Conservation (phyloP, 768 basidiomycete species). For the Xerocomellus amylosporus region DNA sequence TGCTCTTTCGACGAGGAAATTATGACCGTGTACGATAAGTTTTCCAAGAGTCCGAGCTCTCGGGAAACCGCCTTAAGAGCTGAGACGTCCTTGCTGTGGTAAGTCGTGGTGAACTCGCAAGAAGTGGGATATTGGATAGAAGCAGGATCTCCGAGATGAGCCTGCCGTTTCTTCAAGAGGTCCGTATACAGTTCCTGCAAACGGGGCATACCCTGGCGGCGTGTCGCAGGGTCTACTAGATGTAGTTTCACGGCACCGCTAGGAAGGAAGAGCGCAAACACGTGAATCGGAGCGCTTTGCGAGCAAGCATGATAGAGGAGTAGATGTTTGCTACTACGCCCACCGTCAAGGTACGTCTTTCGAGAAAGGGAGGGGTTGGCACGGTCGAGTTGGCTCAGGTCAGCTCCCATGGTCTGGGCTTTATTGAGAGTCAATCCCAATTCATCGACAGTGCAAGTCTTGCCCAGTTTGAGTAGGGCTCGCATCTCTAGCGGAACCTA, state of each 20-base stretch:
- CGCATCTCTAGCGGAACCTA: constrained; percentile 84
- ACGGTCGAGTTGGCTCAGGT: constrained; percentile 76
- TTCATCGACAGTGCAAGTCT: constrained; percentile 69
- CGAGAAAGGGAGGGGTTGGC: constrained; percentile 55
- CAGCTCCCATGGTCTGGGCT: constrained; percentile 79
- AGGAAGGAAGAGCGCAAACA: constrained; percentile 86
- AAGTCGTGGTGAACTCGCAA: constrained; percentile 62
- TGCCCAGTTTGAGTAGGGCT: constrained; percentile 79
- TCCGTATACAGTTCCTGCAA: constrained; percentile 74
- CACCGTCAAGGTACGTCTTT: constrained; percentile 71
- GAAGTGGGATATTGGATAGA: constrained; percentile 64
- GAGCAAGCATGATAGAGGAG: constrained; percentile 88
- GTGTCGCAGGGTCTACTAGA: constrained; percentile 87
- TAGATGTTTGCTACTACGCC: constrained; percentile 68
- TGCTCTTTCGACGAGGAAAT: constrained; percentile 86
- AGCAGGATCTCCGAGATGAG: constrained; percentile 37
- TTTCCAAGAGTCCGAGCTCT: constrained; percentile 75
- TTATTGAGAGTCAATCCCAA: constrained; percentile 70
- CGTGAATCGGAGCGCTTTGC: constrained; percentile 69
- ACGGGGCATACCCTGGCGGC: constrained; percentile 75
- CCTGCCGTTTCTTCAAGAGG: constrained; percentile 50
- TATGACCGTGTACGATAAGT: constrained; percentile 70
- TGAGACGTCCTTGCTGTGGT: constrained; percentile 73
- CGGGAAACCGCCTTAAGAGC: constrained; percentile 87
- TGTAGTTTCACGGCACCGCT: constrained; percentile 70